Conservation (phyloP, 352 stramenopile species). For the Aphanomyces euteiches region DNA sequence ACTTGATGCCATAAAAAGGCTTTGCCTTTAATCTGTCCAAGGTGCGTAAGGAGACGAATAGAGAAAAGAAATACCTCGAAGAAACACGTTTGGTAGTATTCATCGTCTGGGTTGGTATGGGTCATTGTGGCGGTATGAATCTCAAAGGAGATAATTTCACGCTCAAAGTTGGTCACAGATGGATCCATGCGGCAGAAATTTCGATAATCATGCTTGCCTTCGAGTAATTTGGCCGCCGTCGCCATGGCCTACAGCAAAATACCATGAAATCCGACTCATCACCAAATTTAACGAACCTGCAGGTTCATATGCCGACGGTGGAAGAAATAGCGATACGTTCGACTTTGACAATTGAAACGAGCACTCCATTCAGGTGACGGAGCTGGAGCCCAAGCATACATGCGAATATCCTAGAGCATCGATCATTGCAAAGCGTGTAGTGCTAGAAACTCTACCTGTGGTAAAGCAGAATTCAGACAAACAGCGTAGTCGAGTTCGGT, state of each 20-base stretch:
- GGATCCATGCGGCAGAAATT: constrained; percentile 99
- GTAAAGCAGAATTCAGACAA: constrained; percentile 96
- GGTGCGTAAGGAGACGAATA: neutral
- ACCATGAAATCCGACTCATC: constrained; percentile 8
- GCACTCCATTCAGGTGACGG: constrained; percentile 89
- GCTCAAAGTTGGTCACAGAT: constrained; percentile 95
- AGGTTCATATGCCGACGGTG: constrained; percentile 62
- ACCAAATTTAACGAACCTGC: constrained; percentile 27
- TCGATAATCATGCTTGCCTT: constrained; percentile 97
- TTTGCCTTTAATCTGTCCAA: constrained; percentile 71
- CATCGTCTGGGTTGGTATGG: constrained; percentile 36
- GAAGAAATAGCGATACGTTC: constrained; percentile 99
- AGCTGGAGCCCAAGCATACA: constrained; percentile 79
- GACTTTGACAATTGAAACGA: constrained; percentile 90
- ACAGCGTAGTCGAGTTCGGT: constrained; percentile 94
- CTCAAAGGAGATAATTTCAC: constrained; percentile 70
- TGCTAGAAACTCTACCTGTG: constrained; percentile 75
- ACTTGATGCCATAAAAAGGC: constrained; percentile 99
- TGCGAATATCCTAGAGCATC: constrained; percentile 53
- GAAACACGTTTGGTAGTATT: constrained; percentile 60
- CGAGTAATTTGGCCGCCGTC: constrained; percentile 74
- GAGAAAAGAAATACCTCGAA: constrained; percentile 42
- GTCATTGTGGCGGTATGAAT: constrained; percentile 68
- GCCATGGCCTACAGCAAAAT: constrained; percentile 65
- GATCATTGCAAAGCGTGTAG: neutral